phyloP scores from a whole-genome alignment of 306 rosid genomes.

The Dryas octopetala region DNA sequence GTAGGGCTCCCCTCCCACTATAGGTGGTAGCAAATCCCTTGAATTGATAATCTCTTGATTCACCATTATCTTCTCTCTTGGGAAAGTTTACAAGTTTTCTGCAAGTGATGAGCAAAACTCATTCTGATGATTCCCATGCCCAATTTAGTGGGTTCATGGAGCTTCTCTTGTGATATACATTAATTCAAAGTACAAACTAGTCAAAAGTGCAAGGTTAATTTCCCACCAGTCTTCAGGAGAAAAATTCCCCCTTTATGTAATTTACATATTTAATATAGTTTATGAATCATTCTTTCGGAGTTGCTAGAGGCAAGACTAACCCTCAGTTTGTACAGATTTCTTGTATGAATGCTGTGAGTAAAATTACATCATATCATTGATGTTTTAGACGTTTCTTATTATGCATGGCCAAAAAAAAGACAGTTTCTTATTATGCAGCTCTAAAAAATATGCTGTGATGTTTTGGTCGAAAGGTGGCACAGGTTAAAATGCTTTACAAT shows the following conservation, averaged over 20 bases:
- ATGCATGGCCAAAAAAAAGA: too few relatives aligned
- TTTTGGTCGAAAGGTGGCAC: too few relatives aligned
- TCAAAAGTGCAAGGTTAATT: background rate
- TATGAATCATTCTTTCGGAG: background rate
- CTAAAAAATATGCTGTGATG: too few relatives aligned
- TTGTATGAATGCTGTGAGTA: background rate
- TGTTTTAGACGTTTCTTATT: too few relatives aligned
- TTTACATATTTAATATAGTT: background rate
- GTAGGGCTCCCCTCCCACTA: too few relatives aligned
- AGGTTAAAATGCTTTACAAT: too few relatives aligned
- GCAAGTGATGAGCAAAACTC: background rate
- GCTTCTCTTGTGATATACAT: background rate
- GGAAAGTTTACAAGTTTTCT: background rate
- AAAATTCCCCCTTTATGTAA: background rate
- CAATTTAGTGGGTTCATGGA: background rate
- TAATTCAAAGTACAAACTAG: background rate
- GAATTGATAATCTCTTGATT: too few relatives aligned
- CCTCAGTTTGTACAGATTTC: background rate
- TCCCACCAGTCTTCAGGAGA: background rate
- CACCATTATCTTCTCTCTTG: background rate
- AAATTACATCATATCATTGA: too few relatives aligned
- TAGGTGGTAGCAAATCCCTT: too few relatives aligned
- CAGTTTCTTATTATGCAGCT: too few relatives aligned
- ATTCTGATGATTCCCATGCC: background rate
- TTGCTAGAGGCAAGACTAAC: background rate